phyloP scores from a whole-genome alignment of 805 yeast genomes.

The Wickerhamiella azymoides region DNA sequence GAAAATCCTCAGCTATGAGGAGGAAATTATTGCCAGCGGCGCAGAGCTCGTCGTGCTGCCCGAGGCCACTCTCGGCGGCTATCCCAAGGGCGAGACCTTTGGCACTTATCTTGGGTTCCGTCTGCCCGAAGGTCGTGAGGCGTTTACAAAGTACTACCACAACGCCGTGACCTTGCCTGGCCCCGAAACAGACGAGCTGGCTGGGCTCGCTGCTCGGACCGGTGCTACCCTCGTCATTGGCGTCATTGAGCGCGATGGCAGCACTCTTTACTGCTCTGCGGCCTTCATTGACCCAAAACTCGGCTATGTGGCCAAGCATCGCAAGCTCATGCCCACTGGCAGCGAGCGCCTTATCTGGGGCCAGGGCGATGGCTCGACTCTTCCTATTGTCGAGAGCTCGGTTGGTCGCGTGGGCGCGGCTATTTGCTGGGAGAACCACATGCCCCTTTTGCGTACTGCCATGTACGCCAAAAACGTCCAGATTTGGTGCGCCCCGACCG shows the following conservation, averaged over 20 bases:
- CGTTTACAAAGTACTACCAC: slow-evolving; percentile 27
- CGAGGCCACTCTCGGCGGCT: slow-evolving; percentile 35
- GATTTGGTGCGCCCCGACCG: slow-evolving; percentile 34
- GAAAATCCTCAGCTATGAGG: slow-evolving; percentile 29
- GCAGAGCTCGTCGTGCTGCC: slow-evolving; percentile 32
- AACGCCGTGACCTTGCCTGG: slow-evolving; percentile 3
- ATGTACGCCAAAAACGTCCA: slow-evolving; percentile 33
- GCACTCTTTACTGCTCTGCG: slow-evolving; percentile 29
- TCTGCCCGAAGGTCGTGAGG: slow-evolving; percentile 30
- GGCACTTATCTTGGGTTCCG: slow-evolving; percentile 33
- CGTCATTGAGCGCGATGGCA: slow-evolving; percentile 29
- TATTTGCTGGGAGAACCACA: slow-evolving; percentile 36
- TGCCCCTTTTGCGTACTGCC: slow-evolving; percentile 31
- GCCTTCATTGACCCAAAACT: slow-evolving; percentile 29
- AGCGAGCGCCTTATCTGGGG: slow-evolving; percentile 35
- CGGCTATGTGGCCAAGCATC: slow-evolving; percentile 31
- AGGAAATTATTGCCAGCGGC: slow-evolving; percentile 24
- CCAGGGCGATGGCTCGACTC: slow-evolving; percentile 34
- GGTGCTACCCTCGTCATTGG: slow-evolving; percentile 30
- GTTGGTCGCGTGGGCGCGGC: slow-evolving; percentile 33
- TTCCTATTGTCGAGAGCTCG: slow-evolving; percentile 27
- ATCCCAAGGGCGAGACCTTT: slow-evolving; percentile 33
- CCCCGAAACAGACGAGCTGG: slow-evolving; percentile 25
- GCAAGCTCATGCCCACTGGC: slow-evolving; percentile 34
- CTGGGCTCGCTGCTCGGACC: slow-evolving; percentile 25